phyloP scores from a whole-genome alignment of 1,139 yeast species.

The Kluyveromyces marxianus region DNA sequence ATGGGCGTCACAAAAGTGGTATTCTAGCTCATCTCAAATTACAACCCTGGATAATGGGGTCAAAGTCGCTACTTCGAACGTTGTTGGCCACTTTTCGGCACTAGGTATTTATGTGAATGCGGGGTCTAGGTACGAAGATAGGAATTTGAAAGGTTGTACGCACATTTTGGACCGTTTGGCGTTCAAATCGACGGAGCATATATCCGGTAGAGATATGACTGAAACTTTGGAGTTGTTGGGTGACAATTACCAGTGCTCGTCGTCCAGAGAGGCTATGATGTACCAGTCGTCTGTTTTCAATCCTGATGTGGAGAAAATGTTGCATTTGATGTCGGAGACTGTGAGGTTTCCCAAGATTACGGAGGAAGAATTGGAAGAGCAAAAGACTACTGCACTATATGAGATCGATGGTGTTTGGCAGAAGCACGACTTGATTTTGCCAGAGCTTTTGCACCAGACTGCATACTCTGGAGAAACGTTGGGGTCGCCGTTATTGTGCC shows the following conservation, averaged over 20 bases:
- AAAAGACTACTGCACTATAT: conserved; percentile 66
- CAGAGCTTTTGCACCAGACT: conserved; percentile 78
- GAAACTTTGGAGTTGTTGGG: conserved; percentile 73
- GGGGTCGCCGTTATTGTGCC: conserved; percentile 83
- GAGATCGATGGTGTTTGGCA: conserved; percentile 76
- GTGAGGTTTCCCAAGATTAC: conserved; percentile 62
- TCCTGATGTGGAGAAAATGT: conserved; percentile 76
- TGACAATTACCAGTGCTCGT: conserved; percentile 91
- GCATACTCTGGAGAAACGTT: conserved; percentile 69
- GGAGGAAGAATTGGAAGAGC: conserved; percentile 65
- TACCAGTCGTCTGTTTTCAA: conserved; percentile 95
- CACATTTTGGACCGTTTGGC: conserved; percentile 84
- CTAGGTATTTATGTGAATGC: conserved; percentile 85
- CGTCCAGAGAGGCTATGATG: conserved; percentile 84
- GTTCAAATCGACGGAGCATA: conserved; percentile 66
- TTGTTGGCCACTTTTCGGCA: conserved; percentile 89
- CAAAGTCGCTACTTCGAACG: conserved; percentile 73
- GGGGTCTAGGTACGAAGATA: conserved; percentile 75
- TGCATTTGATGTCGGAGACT: conserved; percentile 72
- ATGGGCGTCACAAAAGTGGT: conserved; percentile 11
- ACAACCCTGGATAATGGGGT: conserved; percentile 69
- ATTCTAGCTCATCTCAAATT: conserved; percentile 23
- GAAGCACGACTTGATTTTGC: conserved; percentile 81
- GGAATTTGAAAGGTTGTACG: conserved; percentile 56
- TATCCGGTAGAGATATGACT: conserved; percentile 63